Base-by-base conservation (phyloP, 331 rosid genomes). In the Telfairia occidentalis region DNA sequence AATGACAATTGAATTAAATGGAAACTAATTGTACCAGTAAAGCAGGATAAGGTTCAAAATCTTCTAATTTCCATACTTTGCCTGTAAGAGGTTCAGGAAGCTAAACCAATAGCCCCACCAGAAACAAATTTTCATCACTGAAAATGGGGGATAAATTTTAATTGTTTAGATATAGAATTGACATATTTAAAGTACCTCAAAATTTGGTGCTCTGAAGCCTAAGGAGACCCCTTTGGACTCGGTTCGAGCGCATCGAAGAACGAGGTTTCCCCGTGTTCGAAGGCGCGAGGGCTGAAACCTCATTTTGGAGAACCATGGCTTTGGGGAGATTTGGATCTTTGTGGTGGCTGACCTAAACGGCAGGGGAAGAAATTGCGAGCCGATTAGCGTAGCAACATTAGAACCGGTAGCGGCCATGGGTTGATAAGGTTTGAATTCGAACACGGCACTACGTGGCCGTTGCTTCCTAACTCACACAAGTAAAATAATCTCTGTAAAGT, bases 11-110 rank as follows among this genome's bases (percentile, higher is more conserved):
- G 53, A 11, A 13, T 21, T n/a, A 26, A 77, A 26, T 4, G 29
- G 10, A 43, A 38, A 50, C 0, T 2, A 9, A 45, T 57, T 64
- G 71, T 80, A 93, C 96, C 92, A 88, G 82, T 48, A 94, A 79
- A 73, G 97, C 96, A 78, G 96, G 98, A 82, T 91, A 76, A 30
- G 88, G 80, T 84, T 94, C 97, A 86, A 94, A 91, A 79, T 91
- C 97, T 52, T 82, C 86, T 87, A 89, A 81, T 80, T 82, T 83
- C 96, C 97, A 94, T 73, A 86, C 81, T 78, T 84, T 89, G 77
- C 92, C 96, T 11, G 93, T 83, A 30, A 90, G 92, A 72, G 97
- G 97, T 88, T 94, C 96, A 43, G 92, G 81, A 81, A 94, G 86
- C 96, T 91, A 75, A 69, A 71, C 61, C 74, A 76, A 69, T 30